Evolutionary conservation across 1,284 basidiomycete species (phyloP), one percentile per base, ranked within the genome.

Genomic region (Cutaneotrichosporon mucoides): DNA sequence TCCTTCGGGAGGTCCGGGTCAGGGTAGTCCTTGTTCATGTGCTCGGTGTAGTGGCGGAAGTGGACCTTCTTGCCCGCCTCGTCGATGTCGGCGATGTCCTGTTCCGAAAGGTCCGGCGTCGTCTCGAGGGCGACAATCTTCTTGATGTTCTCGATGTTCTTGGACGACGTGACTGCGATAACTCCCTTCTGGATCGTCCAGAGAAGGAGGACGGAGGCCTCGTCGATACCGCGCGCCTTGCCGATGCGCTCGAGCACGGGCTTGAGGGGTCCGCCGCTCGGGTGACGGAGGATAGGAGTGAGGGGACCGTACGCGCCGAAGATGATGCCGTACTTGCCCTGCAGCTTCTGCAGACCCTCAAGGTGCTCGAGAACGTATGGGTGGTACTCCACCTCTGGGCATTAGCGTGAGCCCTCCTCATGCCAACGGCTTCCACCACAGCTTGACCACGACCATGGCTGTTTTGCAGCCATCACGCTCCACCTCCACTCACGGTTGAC

Each of bases 281-380:
- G 59, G 73, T 81, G 72, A 38, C 84, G 84, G 53, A 82, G 80
- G n/a, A 90, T 70, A 9, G 88, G 86, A 1, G 75, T 75, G 37
- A 80, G 69, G 1, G 77, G 76, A 0, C 77, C 86, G 66, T 86
- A 92, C 0, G 88, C 85, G 34, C 84, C 83, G 9, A 83, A 81
- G 10, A 82, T 77, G 66, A 90, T 90, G 47, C 82, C 82, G 66
- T 87, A 79, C 66, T 86, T 75, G 65, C 81, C 77, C 66, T 84
- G 80, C 47, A 84, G 79, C 44, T 83, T 82, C 50, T 86, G 74
- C 37, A 87, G 80, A 0, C 85, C 82, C 55, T 82, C 77, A 3
- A 83, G 77, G 3, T 84, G 83, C 56, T 84, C 82, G 78, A 84
- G 85, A 35, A 89, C 78, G 70, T 89, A 88, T 10, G 88, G 88